Evolutionary conservation across 73 alveolate species (phyloP).

Genomic region (Paramecium sexaurelia): DNA sequence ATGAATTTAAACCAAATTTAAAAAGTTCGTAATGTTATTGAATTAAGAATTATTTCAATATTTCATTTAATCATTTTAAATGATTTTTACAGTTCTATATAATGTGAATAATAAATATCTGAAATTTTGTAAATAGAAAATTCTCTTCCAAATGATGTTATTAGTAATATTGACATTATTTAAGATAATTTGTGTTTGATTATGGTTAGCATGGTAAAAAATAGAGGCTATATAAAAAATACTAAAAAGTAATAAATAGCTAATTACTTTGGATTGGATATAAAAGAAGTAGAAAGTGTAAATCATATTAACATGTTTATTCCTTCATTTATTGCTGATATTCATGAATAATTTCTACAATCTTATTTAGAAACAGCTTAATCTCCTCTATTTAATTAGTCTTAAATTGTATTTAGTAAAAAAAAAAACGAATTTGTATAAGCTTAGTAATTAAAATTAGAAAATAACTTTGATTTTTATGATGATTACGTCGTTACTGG

Average conservation of each 20-base stretch:
- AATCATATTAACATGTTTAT: background rate
- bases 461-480: background rate
- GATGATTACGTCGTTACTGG: background rate
- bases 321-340: background rate
- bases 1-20: background rate
- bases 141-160: background rate
- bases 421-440: background rate
- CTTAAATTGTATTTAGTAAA: background rate
- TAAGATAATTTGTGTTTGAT: background rate
- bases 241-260: background rate
- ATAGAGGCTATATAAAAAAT: background rate
- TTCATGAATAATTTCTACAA: background rate
- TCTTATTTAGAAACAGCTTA: background rate
- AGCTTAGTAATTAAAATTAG: background rate
- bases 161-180: background rate
- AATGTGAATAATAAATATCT: background rate
- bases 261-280: background rate
- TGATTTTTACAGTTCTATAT: background rate
- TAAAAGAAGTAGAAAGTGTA: background rate
- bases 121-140: background rate
- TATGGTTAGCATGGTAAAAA: background rate
- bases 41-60: background rate
- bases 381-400: background rate
- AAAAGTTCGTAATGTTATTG: background rate
- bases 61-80: background rate